Percentiles rank a stretch among this genome's conserved stretches.
Conservation (phyloP, 179 eudicot genomes). For the Silene vulgaris region DNA sequence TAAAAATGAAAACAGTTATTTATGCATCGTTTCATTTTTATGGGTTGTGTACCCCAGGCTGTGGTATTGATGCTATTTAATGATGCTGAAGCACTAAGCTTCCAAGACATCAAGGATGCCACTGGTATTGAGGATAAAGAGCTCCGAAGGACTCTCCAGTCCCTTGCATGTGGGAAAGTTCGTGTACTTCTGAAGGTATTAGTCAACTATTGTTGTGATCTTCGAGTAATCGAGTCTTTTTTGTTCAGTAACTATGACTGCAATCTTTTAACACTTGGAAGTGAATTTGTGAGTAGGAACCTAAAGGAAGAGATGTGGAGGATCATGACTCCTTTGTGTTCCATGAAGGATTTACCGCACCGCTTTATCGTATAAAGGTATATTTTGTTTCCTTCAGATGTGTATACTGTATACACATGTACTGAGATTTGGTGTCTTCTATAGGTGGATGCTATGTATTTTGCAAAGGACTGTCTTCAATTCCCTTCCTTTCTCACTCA, state of each 20-base stretch:
- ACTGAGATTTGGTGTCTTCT: background rate
- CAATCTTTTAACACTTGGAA: background rate
- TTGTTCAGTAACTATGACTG: conserved; percentile 9
- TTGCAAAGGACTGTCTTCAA: too few species aligned
- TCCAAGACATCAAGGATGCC: conserved; percentile 91
- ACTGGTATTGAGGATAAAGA: conserved; percentile 95
- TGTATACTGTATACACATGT: conserved; percentile 4
- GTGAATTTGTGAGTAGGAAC: conserved; percentile 38
- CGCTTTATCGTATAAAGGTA: conserved; percentile 94
- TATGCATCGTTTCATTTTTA: conserved; percentile 1
- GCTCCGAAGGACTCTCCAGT: conserved; percentile 82
- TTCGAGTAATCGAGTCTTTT: background rate
- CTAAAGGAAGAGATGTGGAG: conserved; percentile 95
- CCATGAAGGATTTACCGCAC: conserved; percentile 77
- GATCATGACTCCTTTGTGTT: conserved; percentile 74
- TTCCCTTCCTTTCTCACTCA: too few species aligned
- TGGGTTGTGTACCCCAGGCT: conserved; percentile 43
- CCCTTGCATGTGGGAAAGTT: conserved; percentile 97
- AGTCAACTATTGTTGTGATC: background rate
- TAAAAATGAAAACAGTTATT: background rate
- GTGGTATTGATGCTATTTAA: conserved; percentile 94
- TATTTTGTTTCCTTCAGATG: background rate
- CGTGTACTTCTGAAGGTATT: conserved; percentile 85
- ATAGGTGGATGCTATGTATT: too few species aligned
- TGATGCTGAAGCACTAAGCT: conserved; percentile 81